A percentile compares a stretch with the other conserved stretches of the same genome.
Evolutionary conservation across 805 yeast genomes (phyloP).

Genomic region (Spathaspora gorwiae): DNA sequence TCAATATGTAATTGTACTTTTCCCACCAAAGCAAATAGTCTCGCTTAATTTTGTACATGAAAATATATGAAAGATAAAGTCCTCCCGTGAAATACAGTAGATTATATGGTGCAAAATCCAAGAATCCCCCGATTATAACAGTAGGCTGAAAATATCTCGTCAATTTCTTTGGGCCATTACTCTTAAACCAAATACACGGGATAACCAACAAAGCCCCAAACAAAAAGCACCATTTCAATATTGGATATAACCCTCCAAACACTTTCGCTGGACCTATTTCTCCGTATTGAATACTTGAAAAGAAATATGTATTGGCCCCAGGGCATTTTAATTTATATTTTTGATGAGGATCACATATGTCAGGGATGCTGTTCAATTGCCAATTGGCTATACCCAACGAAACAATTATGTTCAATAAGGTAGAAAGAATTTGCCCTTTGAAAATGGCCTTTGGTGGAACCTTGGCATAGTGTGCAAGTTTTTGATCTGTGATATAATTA

Average conservation of each 20-base stretch:
- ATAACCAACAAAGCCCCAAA: conserved; percentile 43
- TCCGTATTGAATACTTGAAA: conserved; percentile 51
- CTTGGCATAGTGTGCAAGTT: conserved; percentile 53
- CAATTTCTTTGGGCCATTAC: conserved; percentile 26
- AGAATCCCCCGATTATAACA: conserved; percentile 47
- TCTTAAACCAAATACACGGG: conserved; percentile 34
- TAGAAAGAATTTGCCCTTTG: conserved; percentile 39
- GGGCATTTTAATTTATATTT: conserved; percentile 36
- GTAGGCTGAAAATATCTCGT: conserved; percentile 50
- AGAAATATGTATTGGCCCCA: conserved; percentile 47
- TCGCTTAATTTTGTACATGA: conserved; percentile 51
- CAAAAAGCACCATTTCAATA: conserved; percentile 55
- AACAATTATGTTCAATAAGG: conserved; percentile 29
- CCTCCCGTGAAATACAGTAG: conserved; percentile 55
- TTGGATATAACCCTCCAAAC: conserved; percentile 51
- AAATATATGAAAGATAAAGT: conserved; percentile 50
- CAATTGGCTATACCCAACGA: conserved; percentile 35
- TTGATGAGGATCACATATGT: conserved; percentile 33
- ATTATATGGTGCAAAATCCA: conserved; percentile 49
- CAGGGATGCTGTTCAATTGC: conserved; percentile 34
- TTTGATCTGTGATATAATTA: conserved; percentile 44
- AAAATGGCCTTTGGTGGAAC: conserved; percentile 60
- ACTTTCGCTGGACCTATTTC: conserved; percentile 57
- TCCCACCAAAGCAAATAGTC: conserved; percentile 61
- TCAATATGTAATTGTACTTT: conserved; percentile 61